A percentile compares a stretch with the other conserved stretches of the same genome.
phyloP scores from a whole-genome alignment of 148 eudicot species.

The Camellia japonica region DNA sequence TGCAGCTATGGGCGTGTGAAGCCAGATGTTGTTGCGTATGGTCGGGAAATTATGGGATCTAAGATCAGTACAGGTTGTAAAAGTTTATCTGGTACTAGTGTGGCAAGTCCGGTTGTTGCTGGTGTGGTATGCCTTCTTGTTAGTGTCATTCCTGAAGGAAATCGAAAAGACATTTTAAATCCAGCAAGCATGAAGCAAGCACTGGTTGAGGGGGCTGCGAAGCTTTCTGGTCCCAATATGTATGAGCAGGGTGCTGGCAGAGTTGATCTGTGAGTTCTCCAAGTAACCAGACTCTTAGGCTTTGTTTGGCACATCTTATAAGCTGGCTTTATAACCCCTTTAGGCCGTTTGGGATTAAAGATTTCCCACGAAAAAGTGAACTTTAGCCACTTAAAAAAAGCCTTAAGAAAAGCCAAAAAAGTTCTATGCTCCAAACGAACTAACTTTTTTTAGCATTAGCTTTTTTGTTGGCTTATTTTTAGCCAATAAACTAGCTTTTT shows the following conservation, averaged over 20 bases:
- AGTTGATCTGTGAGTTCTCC: slow-evolving; percentile 83
- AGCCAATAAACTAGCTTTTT: no score
- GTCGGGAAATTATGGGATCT: slow-evolving; percentile 95
- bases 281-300: background rate
- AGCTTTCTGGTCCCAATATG: slow-evolving; percentile 94
- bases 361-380: no score
- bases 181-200: slow-evolving; percentile 99
- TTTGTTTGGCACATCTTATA: no score
- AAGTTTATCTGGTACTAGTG: slow-evolving; percentile 95
- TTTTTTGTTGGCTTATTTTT: no score
- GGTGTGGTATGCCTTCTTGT: slow-evolving; percentile 96
- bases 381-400: no score
- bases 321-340: no score
- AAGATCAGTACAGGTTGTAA: slow-evolving; percentile 97
- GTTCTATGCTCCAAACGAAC: no score
- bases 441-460: no score
- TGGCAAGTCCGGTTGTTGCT: slow-evolving; percentile 99
- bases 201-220: slow-evolving; percentile 96
- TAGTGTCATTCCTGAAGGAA: slow-evolving; percentile 77
- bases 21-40: slow-evolving; percentile 98
- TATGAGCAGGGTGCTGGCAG: slow-evolving; percentile 99
- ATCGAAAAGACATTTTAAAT: slow-evolving; percentile 67
- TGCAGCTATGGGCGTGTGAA: slow-evolving; percentile 96
- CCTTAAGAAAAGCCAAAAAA: no score
- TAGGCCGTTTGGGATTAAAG: no score